Percentiles rank a stretch among this genome's conserved stretches.
Evolutionary conservation across 176 grass and related monocot genomes (phyloP).

Genomic region (Aegilops bicornis): DNA sequence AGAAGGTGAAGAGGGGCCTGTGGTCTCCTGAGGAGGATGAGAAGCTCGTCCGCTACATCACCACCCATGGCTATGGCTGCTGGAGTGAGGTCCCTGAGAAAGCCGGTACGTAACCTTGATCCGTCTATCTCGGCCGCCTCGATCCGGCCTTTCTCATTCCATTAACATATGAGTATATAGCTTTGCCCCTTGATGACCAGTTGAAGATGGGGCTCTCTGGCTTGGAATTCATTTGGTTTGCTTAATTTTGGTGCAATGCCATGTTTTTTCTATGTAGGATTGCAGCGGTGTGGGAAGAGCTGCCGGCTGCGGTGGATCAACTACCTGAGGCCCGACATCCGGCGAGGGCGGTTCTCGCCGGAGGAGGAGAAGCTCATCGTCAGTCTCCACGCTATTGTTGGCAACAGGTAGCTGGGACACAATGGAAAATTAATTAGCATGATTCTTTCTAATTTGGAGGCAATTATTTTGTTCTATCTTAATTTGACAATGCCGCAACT

Average conservation of each 20-base stretch:
- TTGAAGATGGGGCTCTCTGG: background rate
- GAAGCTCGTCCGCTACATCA: conserved; percentile 99
- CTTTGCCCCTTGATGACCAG: conserved; percentile 6
- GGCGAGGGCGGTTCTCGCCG: conserved; percentile 78
- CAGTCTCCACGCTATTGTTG: conserved; percentile 95
- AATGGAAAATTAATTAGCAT: background rate
- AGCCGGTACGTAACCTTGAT: conserved; percentile 53
- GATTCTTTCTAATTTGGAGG: background rate
- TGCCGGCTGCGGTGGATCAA: conserved; percentile 97
- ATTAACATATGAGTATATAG: background rate
- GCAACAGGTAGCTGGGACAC: conserved; percentile 61
- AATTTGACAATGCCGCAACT: background rate
- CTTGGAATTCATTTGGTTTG: background rate
- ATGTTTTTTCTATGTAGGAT: conserved; percentile 31
- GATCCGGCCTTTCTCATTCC: background rate
- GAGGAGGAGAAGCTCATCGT: conserved; percentile 99
- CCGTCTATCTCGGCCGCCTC: background rate
- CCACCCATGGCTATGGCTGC: conserved; percentile 91
- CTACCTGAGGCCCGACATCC: conserved; percentile 91
- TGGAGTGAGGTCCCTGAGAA: conserved; percentile 99
- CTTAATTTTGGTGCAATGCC: conserved; percentile 31
- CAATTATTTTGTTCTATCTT: background rate
- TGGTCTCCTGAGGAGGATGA: conserved; percentile 99
- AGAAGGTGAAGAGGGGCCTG: conserved; percentile 97
- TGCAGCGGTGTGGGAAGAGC: conserved; percentile 96